Conservation (phyloP, 202 grass and related monocot genomes). For the Sporobolus alterniflorus region DNA sequence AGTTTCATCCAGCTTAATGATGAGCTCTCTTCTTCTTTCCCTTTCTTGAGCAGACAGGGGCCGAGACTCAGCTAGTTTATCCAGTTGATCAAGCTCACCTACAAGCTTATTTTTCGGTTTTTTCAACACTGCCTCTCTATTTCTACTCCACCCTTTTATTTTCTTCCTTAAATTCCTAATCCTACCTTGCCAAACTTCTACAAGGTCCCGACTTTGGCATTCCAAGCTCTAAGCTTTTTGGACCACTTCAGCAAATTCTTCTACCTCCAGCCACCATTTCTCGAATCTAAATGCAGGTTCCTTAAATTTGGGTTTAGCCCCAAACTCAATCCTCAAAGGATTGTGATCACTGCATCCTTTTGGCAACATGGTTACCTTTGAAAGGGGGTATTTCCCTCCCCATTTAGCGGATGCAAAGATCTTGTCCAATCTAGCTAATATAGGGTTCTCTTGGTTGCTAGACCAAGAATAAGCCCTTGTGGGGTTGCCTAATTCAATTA, state of each 20-base stretch:
- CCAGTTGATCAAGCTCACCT: not conserved
- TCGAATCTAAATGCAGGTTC: not conserved
- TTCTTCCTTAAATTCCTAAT: too few relatives aligned
- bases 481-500: fast-evolving
- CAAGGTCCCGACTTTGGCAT: not conserved
- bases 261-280: not conserved
- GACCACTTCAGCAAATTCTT: not conserved
- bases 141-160: too few relatives aligned
- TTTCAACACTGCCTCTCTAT: too few relatives aligned
- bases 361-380: fast-evolving
- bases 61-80: not conserved
- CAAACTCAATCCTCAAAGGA: fast-evolving
- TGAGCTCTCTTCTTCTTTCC: not conserved
- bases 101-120: not conserved
- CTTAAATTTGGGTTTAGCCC: not conserved
- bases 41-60: not conserved
- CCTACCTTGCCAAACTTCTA: not conserved
- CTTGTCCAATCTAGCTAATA: not conserved
- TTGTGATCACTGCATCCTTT: not conserved
- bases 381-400: not conserved
- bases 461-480: not conserved
- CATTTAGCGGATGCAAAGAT: not conserved
- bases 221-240: not conserved
- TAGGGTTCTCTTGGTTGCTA: not conserved
- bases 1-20: not conserved